A percentile compares a stretch with the other conserved stretches of the same genome.
phyloP scores from a whole-genome alignment of 352 stramenopile genomes.

The Phytophthora uliginosa region DNA sequence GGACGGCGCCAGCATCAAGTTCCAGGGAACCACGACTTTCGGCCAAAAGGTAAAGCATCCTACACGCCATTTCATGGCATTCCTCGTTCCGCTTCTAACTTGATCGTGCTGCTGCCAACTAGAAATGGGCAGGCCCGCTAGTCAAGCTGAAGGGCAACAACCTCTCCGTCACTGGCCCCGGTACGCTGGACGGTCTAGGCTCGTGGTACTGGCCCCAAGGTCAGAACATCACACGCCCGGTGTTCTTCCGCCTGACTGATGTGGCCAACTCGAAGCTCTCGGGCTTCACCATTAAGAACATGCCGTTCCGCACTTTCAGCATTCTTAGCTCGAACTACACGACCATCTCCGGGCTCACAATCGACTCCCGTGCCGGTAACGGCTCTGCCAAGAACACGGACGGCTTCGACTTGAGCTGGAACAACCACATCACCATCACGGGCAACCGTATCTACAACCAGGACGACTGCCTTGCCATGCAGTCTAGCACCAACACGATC shows the following conservation, averaged over 20 bases:
- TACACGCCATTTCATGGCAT: background rate
- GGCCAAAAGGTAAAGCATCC: conserved; percentile 20
- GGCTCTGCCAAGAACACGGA: conserved; percentile 13
- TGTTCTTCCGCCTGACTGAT: conserved; percentile 34
- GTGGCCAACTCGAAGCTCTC: conserved; percentile 27
- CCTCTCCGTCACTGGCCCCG: conserved; percentile 25
- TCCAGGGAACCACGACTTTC: conserved; percentile 43
- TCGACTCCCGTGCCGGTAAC: conserved; percentile 16
- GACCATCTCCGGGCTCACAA: conserved; percentile 17
- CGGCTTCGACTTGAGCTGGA: conserved; percentile 10
- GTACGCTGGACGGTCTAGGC: conserved; percentile 39
- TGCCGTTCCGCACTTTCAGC: conserved; percentile 40
- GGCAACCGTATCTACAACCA: conserved; percentile 11
- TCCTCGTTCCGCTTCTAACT: background rate
- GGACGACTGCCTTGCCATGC: conserved; percentile 14
- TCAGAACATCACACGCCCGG: conserved; percentile 23
- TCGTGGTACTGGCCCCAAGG: conserved; percentile 41
- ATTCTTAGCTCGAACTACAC: conserved; percentile 27
- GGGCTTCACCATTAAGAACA: conserved; percentile 46
- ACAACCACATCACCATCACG: conserved; percentile 13
- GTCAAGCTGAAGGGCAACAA: conserved; percentile 27
- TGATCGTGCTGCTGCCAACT: background rate
- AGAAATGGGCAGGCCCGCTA: conserved; percentile 37
- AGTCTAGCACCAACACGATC: conserved; percentile 12
- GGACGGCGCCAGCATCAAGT: conserved; percentile 37